Evolutionary conservation across 352 stramenopile genomes (phyloP), one percentile per base, ranked within the genome.

Genomic region (Blastocystis sp.): DNA sequence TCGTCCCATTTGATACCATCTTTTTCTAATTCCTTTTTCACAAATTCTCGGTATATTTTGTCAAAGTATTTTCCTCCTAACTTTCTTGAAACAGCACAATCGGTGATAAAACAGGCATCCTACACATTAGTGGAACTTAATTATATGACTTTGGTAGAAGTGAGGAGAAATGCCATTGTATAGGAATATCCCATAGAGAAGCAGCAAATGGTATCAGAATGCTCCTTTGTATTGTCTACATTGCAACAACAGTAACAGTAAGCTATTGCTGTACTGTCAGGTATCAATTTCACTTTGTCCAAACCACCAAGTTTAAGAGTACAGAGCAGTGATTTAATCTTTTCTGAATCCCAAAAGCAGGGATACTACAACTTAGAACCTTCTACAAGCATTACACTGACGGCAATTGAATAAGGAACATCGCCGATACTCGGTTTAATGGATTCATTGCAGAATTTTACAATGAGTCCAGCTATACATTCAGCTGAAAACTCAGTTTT

Each of bases 211-310:
- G n/a, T 27, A 7, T 81, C 33, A 30, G 1, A 17, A 1, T n/a
- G 3, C 6, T 35, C 30, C 19, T 24, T 33, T 33, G n/a, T 17
- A n/a, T 59, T 6, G 1, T 64, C 15, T 27, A 37, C n/a, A 64
- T 81, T 54, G 4, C 27, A 62, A 44, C 27, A 64, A n/a, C 37
- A 40, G 37, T 64, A 81, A 37, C 42, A 22, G 51, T 81, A 81
- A 37, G 48, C 44, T 27, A 81, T 81, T 11, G 70, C 70, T 4
- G 48, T 44, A 57, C 48, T 33, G n/a, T 81, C 70, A 7, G n/a
- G 70, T 1, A 81, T 11, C 15, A 62, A 57, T 22, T 42, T 5
- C 37, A 81, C 42, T 13, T 54, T 35, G 15, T 40, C 24, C 35
- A 64, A 9, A 22, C 40, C 42, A 19, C 11, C 42, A 24, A 81